A percentile compares a stretch with the other conserved stretches of the same genome.
Conservation (phyloP, 257 asterid species). For the Sherardia arvensis region DNA sequence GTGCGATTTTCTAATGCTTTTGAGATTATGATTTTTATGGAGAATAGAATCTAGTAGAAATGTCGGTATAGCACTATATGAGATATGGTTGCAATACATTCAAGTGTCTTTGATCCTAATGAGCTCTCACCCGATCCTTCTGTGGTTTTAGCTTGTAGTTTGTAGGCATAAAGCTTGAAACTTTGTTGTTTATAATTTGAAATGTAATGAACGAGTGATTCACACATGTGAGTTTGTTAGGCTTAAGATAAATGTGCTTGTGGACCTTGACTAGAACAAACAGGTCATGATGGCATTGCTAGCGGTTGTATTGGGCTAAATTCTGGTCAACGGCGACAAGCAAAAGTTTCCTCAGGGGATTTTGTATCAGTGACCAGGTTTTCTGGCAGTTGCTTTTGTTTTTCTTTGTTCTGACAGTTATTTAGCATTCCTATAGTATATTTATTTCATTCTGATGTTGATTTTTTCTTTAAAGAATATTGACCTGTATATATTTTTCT, state of each 20-base stretch:
- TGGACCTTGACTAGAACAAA: conserved; percentile 57
- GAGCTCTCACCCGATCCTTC: not conserved
- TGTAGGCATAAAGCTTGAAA: not conserved
- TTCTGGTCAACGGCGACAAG: conserved; percentile 85
- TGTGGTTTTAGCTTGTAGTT: not conserved
- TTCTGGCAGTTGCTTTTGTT: not conserved
- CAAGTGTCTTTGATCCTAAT: not conserved
- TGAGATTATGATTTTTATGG: too few species aligned
- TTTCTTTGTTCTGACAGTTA: not conserved
- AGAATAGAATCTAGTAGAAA: too few species aligned
- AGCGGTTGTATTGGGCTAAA: conserved; percentile 70
- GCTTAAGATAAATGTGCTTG: not conserved
- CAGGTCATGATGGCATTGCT: conserved; percentile 51
- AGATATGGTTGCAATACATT: not conserved
- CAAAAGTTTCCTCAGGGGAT: conserved; percentile 79
- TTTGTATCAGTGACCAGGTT: conserved; percentile 67
- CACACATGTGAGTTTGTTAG: not conserved
- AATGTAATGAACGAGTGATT: not conserved
- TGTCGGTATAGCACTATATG: too few species aligned
- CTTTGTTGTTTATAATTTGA: not conserved
- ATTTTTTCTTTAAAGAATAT: too few species aligned
- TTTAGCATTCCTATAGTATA: not conserved
- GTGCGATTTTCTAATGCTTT: too few species aligned
- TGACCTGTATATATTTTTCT: conserved; percentile 1
- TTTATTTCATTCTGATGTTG: not conserved